Evolutionary conservation across 352 stramenopile species (phyloP).

Genomic region (Globisporangium alternatum): DNA sequence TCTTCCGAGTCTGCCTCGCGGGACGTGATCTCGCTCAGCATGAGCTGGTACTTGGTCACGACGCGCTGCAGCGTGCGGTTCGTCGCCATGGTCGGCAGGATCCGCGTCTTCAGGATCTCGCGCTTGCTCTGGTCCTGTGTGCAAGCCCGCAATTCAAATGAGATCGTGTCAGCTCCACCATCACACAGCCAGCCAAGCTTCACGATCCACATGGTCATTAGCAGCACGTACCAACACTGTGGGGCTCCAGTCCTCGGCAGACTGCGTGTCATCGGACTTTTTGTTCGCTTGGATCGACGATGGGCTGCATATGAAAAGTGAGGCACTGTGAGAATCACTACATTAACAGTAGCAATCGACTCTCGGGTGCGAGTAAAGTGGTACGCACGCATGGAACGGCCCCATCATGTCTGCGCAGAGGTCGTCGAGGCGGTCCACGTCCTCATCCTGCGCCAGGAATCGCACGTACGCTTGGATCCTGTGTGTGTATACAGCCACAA

Average conservation of each 20-base stretch:
- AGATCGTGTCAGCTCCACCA: not conserved
- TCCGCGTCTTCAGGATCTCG: conserved; percentile 62
- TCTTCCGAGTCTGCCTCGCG: conserved; percentile 30
- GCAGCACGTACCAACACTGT: conserved; percentile 42
- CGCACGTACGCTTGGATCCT: conserved; percentile 82
- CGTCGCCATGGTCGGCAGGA: conserved; percentile 74
- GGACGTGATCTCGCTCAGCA: conserved; percentile 67
- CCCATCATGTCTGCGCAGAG: conserved; percentile 79
- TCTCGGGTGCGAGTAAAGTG: not conserved
- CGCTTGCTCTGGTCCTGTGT: conserved; percentile 65
- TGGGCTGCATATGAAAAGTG: conserved; percentile 1
- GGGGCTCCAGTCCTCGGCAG: conserved; percentile 28
- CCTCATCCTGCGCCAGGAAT: conserved; percentile 79
- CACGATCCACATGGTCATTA: not conserved
- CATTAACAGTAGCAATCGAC: not conserved
- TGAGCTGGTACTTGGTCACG: conserved; percentile 81
- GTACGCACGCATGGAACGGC: conserved; percentile 55
- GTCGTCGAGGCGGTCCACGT: conserved; percentile 70
- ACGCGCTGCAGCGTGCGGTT: conserved; percentile 82
- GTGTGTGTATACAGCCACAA: conserved; percentile 1
- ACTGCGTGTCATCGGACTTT: conserved; percentile 4
- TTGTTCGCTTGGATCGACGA: conserved; percentile 1
- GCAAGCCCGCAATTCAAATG: not conserved
- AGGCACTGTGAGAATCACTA: not conserved
- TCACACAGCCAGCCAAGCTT: too few relatives aligned